Base-by-base conservation (phyloP, 228 moss, liverwort and hornwort species). In the Sphagnum magellanicum region DNA sequence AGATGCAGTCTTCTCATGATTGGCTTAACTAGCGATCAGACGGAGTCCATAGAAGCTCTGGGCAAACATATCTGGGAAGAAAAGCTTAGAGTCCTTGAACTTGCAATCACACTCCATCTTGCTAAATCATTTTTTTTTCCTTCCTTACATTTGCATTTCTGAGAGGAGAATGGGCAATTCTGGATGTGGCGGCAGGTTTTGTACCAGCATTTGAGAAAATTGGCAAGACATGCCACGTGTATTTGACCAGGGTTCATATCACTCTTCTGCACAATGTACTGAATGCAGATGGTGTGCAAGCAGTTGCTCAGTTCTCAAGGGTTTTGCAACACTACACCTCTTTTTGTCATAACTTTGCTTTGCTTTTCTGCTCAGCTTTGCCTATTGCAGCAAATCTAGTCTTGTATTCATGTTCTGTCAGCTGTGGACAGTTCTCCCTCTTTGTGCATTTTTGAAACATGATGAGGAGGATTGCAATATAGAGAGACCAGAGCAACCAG, bases 131-230 rank as follows among this genome's bases (percentile, higher is more conserved):
- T 32, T 32, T 32, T 32, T 32, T 2, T 32, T 53, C 63, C 17
- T 17, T 17, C 8, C 49, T 64, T 48, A 9, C 64, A 65, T 13
- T 65, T 49, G 10, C 50, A 13, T 9, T 48, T 62, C 17, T 32
- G 32, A 32, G 32, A 32, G 32, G 32, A 32, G 32, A 32, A 32
- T 1, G 32, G 32, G 32, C 32, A 32, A 32, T 32, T 32, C 10
- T 67, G 53, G 32, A 63, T 60, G 11, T 9, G 16, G 17, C 63
- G 50, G 75, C 77, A 97, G 97, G 97, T 52, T 98, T 93, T 73
- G 74, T 98, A 68, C 97, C 97, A 68, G 93, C 97, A 2, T 91
- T 98, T 52, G 93, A 98, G 75, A 98, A 93, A 70, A 93, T 98
- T 59, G 91, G 93, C 66, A 98, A 83, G 81, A 91, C 84, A 8